These are phyloP conservation scores for Houttuynia cordata DNA, from an alignment of 164 flowering plant genomes.

Conservation along the genomic window DNA sequence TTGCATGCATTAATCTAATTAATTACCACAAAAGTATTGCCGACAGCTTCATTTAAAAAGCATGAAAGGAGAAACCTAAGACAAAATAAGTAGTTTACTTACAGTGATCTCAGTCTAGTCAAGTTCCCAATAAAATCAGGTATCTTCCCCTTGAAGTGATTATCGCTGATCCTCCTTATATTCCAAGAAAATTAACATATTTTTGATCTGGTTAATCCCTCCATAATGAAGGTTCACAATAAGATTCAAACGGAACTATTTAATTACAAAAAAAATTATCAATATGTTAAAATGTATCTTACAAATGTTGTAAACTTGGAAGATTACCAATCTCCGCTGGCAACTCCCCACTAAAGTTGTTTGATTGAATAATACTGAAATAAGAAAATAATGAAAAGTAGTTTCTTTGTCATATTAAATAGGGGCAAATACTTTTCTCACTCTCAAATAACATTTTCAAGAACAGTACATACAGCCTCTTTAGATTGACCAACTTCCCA, in stretches of 20 bases:
- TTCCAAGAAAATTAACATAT: neutral
- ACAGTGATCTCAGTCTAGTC: constrained; percentile 20
- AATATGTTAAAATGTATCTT: constrained; percentile 2
- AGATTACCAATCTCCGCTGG: constrained; percentile 11
- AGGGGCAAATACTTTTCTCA: neutral
- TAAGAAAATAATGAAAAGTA: neutral
- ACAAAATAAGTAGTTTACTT: constrained; percentile 3
- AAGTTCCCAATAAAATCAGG: constrained; percentile 23
- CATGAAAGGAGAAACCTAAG: neutral
- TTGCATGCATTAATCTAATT: constrained; percentile 51
- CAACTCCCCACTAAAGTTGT: constrained; percentile 18
- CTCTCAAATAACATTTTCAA: neutral
- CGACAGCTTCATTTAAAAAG: neutral
- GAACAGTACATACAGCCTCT: constrained; percentile 12
- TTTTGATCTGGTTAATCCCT: neutral
- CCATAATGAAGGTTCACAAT: no score
- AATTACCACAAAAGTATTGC: neutral
- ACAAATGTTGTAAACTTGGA: constrained; percentile 9
- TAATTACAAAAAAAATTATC: no score
- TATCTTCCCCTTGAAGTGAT: constrained; percentile 27
- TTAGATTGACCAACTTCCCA: constrained; percentile 19
- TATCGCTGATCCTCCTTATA: constrained; percentile 29
- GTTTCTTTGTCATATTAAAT: neutral
- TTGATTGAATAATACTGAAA: constrained; percentile 17
- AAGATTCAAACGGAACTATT: no score